These are phyloP conservation scores for Gossypium trilobum DNA, from an alignment of 441 rosid species.

Conservation along the genomic window DNA sequence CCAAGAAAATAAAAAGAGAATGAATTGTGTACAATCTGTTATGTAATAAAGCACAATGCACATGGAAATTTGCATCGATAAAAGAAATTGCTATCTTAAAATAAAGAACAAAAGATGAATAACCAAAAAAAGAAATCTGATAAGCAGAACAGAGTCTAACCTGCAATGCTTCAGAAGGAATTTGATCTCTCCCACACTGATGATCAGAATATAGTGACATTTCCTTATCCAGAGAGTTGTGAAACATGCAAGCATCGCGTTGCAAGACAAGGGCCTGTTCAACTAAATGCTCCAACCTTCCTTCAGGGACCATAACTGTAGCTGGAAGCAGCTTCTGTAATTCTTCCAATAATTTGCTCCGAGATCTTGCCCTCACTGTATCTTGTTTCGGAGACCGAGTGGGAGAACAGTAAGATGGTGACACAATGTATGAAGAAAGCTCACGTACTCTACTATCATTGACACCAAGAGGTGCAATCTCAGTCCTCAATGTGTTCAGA, in stretches of 20 bases:
- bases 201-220: constrained; percentile 60
- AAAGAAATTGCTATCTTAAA: not conserved
- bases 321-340: constrained; percentile 55
- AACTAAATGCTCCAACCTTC: constrained; percentile 60
- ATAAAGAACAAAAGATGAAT: not conserved
- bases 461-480: constrained; percentile 45
- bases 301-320: constrained; percentile 42
- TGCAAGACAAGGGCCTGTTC: constrained; percentile 51
- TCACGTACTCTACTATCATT: constrained; percentile 28
- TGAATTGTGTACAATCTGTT: not conserved
- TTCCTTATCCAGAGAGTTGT: constrained; percentile 44
- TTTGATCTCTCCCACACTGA: constrained; percentile 47
- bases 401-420: constrained; percentile 23
- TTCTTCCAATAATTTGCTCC: constrained; percentile 42
- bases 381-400: constrained; percentile 24
- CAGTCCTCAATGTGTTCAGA: constrained; percentile 45
- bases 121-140: not conserved
- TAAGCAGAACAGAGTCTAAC: constrained; percentile 27
- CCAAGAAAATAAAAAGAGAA: not conserved
- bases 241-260: constrained; percentile 42
- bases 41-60: not conserved
- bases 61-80: not conserved
- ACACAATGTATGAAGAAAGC: constrained; percentile 38
- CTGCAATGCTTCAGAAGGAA: constrained; percentile 65
- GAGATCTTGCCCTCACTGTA: constrained; percentile 28